Base-by-base conservation (phyloP, 2,329 filamentous ascomycete species). In the Juglanconis oblonga region DNA sequence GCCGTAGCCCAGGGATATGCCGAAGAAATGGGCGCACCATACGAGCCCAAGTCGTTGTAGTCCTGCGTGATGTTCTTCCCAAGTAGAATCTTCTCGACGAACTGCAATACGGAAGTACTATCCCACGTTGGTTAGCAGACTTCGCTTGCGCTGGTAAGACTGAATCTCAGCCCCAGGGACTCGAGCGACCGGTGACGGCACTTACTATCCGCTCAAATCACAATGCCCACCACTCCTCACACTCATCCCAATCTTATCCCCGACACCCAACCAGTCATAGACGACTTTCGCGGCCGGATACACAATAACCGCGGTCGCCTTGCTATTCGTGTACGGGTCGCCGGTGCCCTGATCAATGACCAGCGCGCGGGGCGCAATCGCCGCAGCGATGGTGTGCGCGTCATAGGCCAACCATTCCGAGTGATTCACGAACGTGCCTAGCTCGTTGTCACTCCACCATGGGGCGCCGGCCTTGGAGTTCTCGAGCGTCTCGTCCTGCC, bases 371-470 rank as follows among this genome's bases (percentile, higher is more conserved):
- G 84, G 84, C n/a, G 82, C 82, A 33, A 86, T 76, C 24, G 85
- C 75, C 7, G 77, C 82, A n/a, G 81, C 82, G 47, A 86, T 78
- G 64, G 81, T 79, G 69, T 86, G 83, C 52, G 84, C 82, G 65
- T 86, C 83, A 63, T 80, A 80, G 3, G 84, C 81, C 49, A 86
- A 73, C 66, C 77, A 77, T 67, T 78, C 77, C 58, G 76, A 74
- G 64, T 74, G 80, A 76, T 88, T 83, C 79, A 79, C 74, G 63
- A 78, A 76, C 10, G 79, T 90, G 54, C 81, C 79, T 55, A 85
- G 80, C 42, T 71, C 71, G 38, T 67, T 73, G 61, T 79, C 78
- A 71, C 81, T 84, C 82, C 82, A 86, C 67, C 83, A 83, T 4
- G 81, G 81, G 53, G 84, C 82, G 13, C 75, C 77, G 42, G 75